Conservation (phyloP, 352 stramenopile genomes). For the Globisporangium polare region DNA sequence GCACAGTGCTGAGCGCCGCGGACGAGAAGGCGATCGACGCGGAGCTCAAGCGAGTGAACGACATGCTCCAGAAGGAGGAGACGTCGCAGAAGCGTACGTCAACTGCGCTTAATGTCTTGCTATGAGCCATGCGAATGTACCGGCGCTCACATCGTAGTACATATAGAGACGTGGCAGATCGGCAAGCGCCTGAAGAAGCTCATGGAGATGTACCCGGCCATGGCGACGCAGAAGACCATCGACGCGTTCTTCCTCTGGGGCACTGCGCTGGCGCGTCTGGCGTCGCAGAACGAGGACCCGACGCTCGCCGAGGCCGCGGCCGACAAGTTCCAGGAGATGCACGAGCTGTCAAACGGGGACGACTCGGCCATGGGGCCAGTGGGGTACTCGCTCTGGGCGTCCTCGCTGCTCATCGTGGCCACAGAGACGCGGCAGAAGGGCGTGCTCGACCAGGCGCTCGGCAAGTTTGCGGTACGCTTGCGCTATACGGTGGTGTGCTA, state of each 20-base stretch:
- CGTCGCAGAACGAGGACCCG: conserved; percentile 72
- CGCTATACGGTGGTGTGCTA: neutral
- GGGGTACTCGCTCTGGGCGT: conserved; percentile 76
- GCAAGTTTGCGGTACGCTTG: conserved; percentile 45
- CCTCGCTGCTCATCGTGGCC: conserved; percentile 69
- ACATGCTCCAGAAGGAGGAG: conserved; percentile 59
- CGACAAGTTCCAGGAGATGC: conserved; percentile 84
- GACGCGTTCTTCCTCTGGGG: conserved; percentile 83
- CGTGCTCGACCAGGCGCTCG: conserved; percentile 55
- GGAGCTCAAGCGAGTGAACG: conserved; percentile 47
- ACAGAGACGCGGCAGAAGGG: conserved; percentile 57
- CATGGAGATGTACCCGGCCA: conserved; percentile 50
- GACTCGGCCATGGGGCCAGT: conserved; percentile 69
- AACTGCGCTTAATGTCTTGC: neutral
- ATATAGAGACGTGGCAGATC: conserved; percentile 80
- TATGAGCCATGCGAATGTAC: neutral
- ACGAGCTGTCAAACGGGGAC: conserved; percentile 35
- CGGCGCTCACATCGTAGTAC: neutral
- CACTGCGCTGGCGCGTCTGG: conserved; percentile 65
- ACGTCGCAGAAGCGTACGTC: conserved; percentile 53
- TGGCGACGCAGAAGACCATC: conserved; percentile 50
- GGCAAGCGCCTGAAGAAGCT: conserved; percentile 80
- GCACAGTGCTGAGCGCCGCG: neutral
- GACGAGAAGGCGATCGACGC: conserved; percentile 21
- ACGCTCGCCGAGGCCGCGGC: conserved; percentile 63